Conservation (phyloP, 495 filamentous ascomycete genomes). For the Chaetomidium leptoderma region DNA sequence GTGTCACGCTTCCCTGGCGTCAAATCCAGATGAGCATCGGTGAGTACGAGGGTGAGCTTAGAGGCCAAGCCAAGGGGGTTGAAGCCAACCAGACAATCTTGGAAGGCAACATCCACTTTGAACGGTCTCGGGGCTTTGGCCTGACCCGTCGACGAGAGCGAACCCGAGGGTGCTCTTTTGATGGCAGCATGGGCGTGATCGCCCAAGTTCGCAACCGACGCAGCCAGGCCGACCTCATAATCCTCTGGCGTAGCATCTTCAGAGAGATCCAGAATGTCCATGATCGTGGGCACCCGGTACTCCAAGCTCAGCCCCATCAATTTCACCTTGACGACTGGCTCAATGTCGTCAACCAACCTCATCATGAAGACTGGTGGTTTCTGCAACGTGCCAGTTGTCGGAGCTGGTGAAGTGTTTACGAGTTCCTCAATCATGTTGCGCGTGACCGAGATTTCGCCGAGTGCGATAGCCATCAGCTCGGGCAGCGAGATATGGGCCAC, state of each 20-base stretch:
- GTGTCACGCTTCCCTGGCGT: conserved; percentile 57
- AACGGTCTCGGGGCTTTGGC: conserved; percentile 40
- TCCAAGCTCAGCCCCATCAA: conserved; percentile 75
- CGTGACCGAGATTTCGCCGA: conserved; percentile 54
- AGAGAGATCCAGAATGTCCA: conserved; percentile 67
- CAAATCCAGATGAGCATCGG: conserved; percentile 65
- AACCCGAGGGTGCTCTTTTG: conserved; percentile 27
- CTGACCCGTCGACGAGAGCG: conserved; percentile 18
- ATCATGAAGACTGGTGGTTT: conserved; percentile 53
- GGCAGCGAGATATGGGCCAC: conserved; percentile 82
- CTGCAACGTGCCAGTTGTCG: conserved; percentile 35
- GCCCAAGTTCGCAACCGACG: conserved; percentile 73
- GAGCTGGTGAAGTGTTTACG: conserved; percentile 37
- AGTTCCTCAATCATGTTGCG: conserved; percentile 70
- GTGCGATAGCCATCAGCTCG: conserved; percentile 67
- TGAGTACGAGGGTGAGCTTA: conserved; percentile 72
- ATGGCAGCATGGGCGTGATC: conserved; percentile 51
- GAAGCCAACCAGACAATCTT: conserved; percentile 77
- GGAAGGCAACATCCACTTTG: conserved; percentile 67
- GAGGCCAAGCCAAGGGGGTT: conserved; percentile 74
- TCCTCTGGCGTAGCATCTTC: conserved; percentile 69
- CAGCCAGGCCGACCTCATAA: conserved; percentile 67
- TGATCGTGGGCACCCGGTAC: conserved; percentile 76
- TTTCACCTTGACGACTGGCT: conserved; percentile 83
- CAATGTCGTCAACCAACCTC: conserved; percentile 89